phyloP scores from a whole-genome alignment of 352 stramenopile genomes.

The Plasmopara halstedii region DNA sequence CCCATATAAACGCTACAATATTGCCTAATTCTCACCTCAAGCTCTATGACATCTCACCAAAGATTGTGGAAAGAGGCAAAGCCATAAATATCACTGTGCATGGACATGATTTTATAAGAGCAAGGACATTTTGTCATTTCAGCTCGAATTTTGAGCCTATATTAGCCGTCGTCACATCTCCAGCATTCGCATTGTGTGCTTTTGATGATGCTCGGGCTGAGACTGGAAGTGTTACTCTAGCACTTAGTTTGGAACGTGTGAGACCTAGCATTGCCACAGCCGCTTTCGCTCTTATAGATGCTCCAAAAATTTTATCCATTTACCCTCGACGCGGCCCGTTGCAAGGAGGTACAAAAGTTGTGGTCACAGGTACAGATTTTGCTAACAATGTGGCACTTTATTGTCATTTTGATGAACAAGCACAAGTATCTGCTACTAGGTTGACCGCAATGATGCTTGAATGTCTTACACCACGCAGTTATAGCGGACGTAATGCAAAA shows the following conservation, averaged over 20 bases:
- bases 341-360: conserved; percentile 14
- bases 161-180: conserved; percentile 9
- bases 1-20: neutral
- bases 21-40: neutral
- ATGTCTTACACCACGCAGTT: conserved; percentile 17
- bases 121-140: conserved; percentile 24
- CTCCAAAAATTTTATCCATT: conserved; percentile 12
- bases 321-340: conserved; percentile 14
- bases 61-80: conserved; percentile 5
- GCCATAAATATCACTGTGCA: conserved; percentile 24
- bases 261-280: conserved; percentile 1
- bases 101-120: conserved; percentile 19
- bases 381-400: conserved; percentile 7
- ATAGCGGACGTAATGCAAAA: conserved; percentile 2
- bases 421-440: conserved; percentile 1
- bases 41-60: conserved; percentile 16
- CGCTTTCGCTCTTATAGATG: conserved; percentile 8
- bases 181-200: conserved; percentile 11
- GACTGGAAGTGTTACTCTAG: conserved; percentile 5
- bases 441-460: conserved; percentile 11
- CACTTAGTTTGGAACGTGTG: conserved; percentile 9
- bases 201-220: conserved; percentile 7
- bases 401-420: conserved; percentile 23
- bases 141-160: conserved; percentile 3
- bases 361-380: conserved; percentile 13